phyloP scores from a whole-genome alignment of 208 protist genomes.

The Leishmania mexicana region DNA sequence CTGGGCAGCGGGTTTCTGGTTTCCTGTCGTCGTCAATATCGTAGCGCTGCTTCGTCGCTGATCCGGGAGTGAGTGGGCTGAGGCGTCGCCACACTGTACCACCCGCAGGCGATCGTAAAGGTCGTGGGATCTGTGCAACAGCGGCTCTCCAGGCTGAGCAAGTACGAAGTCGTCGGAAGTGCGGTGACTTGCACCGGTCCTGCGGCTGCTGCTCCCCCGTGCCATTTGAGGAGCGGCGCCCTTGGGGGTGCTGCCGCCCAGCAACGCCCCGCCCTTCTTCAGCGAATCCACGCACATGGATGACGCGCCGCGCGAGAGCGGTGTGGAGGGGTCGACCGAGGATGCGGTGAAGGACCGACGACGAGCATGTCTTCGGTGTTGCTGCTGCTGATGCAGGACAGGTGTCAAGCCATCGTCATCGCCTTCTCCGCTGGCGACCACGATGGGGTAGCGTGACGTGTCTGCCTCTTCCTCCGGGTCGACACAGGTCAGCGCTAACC shows the following conservation, averaged over 20 bases:
- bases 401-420: background rate
- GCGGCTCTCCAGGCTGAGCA: background rate
- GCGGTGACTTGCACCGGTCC: background rate
- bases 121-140: background rate
- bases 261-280: constrained; percentile 6
- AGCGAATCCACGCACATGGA: constrained; percentile 11
- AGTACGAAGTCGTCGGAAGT: background rate
- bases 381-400: background rate
- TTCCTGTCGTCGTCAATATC: background rate
- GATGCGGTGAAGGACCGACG: background rate
- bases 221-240: background rate
- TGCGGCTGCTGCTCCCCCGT: background rate
- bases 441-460: constrained; percentile 28
- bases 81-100: background rate
- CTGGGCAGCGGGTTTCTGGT: background rate
- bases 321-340: background rate
- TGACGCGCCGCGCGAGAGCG: constrained; percentile 2
- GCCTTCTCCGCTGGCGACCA: constrained; percentile 11
- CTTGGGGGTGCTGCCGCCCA: background rate
- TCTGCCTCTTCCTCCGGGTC: constrained; percentile 29
- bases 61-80: background rate
- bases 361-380: background rate
- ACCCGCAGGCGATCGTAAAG: background rate
- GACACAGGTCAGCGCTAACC: constrained; percentile 18
- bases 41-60: background rate